Evolutionary conservation across 164 flowering plant genomes (phyloP).

Genomic region (Houttuynia cordata): DNA sequence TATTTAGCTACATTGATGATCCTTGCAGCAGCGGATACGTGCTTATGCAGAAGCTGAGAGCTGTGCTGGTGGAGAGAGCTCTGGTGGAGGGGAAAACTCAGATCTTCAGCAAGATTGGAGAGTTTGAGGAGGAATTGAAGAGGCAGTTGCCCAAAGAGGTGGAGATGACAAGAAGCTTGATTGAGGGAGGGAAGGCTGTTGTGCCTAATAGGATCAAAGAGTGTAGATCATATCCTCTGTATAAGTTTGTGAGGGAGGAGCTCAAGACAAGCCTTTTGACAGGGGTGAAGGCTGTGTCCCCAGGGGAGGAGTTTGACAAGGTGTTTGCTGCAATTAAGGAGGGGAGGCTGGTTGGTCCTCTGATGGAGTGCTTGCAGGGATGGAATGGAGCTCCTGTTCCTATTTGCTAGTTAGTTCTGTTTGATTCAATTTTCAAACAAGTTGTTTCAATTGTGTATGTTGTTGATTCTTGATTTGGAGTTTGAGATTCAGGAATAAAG

Average conservation of each 20-base stretch:
- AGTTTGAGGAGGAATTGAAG: constrained; percentile 52
- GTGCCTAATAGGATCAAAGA: constrained; percentile 38
- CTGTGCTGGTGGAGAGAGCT: constrained; percentile 45
- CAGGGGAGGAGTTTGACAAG: constrained; percentile 48
- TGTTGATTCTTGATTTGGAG: too few species aligned
- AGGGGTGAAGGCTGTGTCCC: constrained; percentile 38
- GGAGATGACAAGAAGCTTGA: constrained; percentile 14
- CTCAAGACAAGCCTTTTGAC: constrained; percentile 29
- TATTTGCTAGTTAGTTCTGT: constrained; percentile 28
- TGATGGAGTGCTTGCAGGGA: constrained; percentile 33
- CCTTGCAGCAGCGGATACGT: constrained; percentile 41
- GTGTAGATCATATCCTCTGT: constrained; percentile 49
- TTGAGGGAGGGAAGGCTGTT: constrained; percentile 24
- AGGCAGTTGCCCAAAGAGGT: constrained; percentile 44
- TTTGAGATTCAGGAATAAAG: too few species aligned
- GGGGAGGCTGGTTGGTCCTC: constrained; percentile 43
- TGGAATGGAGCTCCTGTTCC: constrained; percentile 62
- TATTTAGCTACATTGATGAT: constrained; percentile 48
- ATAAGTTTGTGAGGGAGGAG: constrained; percentile 45
- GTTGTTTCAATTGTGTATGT: too few species aligned
- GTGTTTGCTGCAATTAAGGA: constrained; percentile 41
- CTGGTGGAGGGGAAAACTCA: constrained; percentile 27
- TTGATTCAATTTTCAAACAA: too few species aligned
- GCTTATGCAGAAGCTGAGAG: constrained; percentile 48
- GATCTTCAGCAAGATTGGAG: constrained; percentile 37